Percentiles rank a stretch among this genome's conserved stretches.
phyloP scores from a whole-genome alignment of 2,329 filamentous ascomycete genomes.

The Pyrenophora teres region DNA sequence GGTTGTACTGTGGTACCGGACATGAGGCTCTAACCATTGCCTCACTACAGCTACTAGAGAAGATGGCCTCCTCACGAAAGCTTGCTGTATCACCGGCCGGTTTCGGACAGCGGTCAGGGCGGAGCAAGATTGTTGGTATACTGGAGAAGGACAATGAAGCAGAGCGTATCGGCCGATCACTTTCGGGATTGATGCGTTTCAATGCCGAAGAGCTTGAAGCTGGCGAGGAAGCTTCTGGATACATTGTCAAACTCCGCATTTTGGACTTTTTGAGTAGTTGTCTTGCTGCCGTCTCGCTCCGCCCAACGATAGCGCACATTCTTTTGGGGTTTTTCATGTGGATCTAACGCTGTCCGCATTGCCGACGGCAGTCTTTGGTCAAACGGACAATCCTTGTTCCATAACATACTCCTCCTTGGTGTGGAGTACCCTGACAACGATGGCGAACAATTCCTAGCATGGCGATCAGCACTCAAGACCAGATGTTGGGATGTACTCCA shows the following conservation, averaged over 20 bases:
- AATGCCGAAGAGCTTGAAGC: constrained; percentile 73
- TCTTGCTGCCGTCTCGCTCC: constrained; percentile 72
- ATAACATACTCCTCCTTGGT: constrained; percentile 75
- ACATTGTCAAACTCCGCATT: constrained; percentile 81
- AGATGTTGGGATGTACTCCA: constrained; percentile 66
- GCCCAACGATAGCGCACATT: constrained; percentile 87
- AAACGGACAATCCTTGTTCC: constrained; percentile 76
- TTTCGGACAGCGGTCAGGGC: constrained; percentile 64
- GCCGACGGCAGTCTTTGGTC: constrained; percentile 72
- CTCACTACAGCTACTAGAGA: constrained; percentile 81
- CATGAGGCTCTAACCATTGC: constrained; percentile 80
- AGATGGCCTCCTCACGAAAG: constrained; percentile 81
- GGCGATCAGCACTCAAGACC: constrained; percentile 51
- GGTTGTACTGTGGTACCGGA: constrained; percentile 82
- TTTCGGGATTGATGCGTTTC: constrained; percentile 69
- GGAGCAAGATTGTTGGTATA: constrained; percentile 87
- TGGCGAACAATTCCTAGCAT: constrained; percentile 47
- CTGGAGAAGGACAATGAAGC: constrained; percentile 80
- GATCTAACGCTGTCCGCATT: constrained; percentile 70
- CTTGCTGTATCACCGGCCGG: constrained; percentile 73
- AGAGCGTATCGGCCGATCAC: constrained; percentile 75
- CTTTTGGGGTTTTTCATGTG: constrained; percentile 85
- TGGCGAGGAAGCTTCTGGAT: constrained; percentile 71
- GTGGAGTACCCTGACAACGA: constrained; percentile 70
- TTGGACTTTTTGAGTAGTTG: constrained; percentile 85